Evolutionary conservation across 2,329 filamentous ascomycete species (phyloP).

Genomic region (Dothideomycetidae sp.): DNA sequence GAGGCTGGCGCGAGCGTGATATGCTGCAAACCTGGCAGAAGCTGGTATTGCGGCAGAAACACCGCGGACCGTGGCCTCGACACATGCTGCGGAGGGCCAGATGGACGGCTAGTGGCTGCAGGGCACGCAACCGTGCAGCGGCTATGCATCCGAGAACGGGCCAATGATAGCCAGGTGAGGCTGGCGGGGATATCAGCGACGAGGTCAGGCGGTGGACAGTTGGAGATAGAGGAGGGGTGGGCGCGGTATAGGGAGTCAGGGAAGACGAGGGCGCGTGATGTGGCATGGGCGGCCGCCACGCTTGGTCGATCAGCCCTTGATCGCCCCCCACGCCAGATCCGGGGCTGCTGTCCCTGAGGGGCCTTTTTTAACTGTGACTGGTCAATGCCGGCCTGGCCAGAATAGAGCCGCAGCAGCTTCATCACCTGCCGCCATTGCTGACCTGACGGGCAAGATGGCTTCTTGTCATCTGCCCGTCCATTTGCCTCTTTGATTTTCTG

Average conservation of each 20-base stretch:
- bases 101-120: slow-evolving; percentile 4
- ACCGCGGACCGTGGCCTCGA: not conserved
- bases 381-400: too few species aligned
- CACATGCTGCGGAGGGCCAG: not conserved
- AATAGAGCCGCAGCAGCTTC: too few species aligned
- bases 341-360: too few species aligned
- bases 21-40: not conserved
- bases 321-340: too few species aligned
- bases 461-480: too few species aligned
- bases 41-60: not conserved
- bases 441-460: too few species aligned
- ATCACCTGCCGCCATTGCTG: too few species aligned
- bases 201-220: not conserved
- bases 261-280: not conserved
- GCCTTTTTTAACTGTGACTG: too few species aligned
- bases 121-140: slow-evolving; percentile 8
- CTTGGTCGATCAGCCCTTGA: too few species aligned
- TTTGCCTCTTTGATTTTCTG: too few species aligned
- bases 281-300: not conserved
- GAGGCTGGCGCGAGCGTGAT: slow-evolving; percentile 1
- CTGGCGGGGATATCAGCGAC: not conserved
- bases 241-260: not conserved
- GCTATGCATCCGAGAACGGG: slow-evolving; percentile 1
- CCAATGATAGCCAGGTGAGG: slow-evolving; percentile 3
- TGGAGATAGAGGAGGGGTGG: not conserved